phyloP scores from a whole-genome alignment of 2,329 filamentous ascomycete genomes.

The Corynespora cassiicola region DNA sequence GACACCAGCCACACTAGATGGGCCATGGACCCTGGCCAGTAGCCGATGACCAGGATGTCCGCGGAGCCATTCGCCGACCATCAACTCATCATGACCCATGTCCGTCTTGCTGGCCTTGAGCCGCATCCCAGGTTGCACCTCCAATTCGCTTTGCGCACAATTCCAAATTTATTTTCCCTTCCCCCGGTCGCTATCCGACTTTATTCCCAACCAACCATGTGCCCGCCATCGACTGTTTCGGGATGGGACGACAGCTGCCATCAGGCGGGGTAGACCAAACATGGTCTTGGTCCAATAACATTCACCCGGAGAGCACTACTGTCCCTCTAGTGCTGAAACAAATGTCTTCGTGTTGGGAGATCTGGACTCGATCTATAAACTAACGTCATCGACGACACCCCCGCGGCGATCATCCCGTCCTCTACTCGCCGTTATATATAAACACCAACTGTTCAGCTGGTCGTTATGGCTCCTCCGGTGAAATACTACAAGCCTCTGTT shows the following conservation, averaged over 20 bases:
- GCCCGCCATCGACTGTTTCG: neutral
- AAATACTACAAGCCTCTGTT: slow-evolving; percentile 24
- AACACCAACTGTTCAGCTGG: too few species aligned
- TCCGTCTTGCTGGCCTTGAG: neutral
- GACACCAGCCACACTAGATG: slow-evolving; percentile 15
- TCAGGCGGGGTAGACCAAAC: slow-evolving; percentile 6
- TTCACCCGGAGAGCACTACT: too few species aligned
- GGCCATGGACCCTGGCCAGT: neutral
- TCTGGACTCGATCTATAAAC: too few species aligned
- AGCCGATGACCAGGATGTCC: neutral
- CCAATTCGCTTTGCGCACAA: too few species aligned
- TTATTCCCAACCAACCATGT: neutral
- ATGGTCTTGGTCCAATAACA: too few species aligned
- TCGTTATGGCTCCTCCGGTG: too few species aligned
- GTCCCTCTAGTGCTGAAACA: too few species aligned
- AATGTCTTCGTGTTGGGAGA: too few species aligned
- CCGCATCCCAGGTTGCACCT: too few species aligned
- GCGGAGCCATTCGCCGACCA: neutral
- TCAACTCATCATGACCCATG: neutral
- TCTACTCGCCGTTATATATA: too few species aligned
- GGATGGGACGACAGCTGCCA: slow-evolving; percentile 6
- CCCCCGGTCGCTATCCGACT: neutral
- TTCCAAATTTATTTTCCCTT: slow-evolving; percentile 7
- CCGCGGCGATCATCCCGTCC: too few species aligned
- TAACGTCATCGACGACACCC: too few species aligned